These are phyloP conservation scores for Aurinia saxatilis DNA, from an alignment of 345 rosid genomes.

Conservation along the genomic window DNA sequence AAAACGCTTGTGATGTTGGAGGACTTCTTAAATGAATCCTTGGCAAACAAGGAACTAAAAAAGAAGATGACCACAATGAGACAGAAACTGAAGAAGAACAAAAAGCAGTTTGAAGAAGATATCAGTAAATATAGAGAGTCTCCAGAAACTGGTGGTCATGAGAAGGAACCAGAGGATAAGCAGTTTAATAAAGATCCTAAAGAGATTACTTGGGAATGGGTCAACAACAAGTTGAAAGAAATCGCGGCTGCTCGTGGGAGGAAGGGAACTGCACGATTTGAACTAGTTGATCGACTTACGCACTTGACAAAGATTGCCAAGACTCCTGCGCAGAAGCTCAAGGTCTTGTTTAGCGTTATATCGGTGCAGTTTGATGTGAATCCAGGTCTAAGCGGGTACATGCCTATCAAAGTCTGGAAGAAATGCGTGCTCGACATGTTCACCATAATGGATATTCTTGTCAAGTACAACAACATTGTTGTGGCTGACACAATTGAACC, in stretches of 20 bases:
- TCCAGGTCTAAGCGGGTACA: slow-evolving; percentile 93
- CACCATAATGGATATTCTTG: slow-evolving; percentile 70
- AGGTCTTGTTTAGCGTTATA: slow-evolving; percentile 79
- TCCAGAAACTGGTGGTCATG: slow-evolving; percentile 36
- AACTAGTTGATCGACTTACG: slow-evolving; percentile 91
- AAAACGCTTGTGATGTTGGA: slow-evolving; percentile 85
- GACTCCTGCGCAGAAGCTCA: slow-evolving; percentile 97
- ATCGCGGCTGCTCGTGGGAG: slow-evolving; percentile 89
- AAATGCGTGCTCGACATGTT: slow-evolving; percentile 79
- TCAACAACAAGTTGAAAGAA: slow-evolving; percentile 89
- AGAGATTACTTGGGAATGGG: slow-evolving; percentile 87
- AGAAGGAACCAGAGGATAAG: slow-evolving; percentile 52
- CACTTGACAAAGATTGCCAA: slow-evolving; percentile 87
- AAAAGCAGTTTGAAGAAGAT: slow-evolving; percentile 72
- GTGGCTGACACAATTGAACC: slow-evolving; percentile 77
- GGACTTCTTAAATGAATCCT: slow-evolving; percentile 70
- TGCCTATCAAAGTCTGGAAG: slow-evolving; percentile 96
- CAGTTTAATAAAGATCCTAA: slow-evolving; percentile 69
- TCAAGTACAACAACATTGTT: slow-evolving; percentile 56
- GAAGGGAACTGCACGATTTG: slow-evolving; percentile 93
- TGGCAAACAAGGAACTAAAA: slow-evolving; percentile 91
- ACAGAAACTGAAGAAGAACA: slow-evolving; percentile 86
- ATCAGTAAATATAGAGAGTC: slow-evolving; percentile 63
- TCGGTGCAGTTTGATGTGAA: slow-evolving; percentile 96
- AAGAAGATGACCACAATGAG: slow-evolving; percentile 97